Percentiles rank a stretch among this genome's conserved stretches.
Evolutionary conservation across 306 rosid species (phyloP).

Genomic region (Vachellia pachyceras): DNA sequence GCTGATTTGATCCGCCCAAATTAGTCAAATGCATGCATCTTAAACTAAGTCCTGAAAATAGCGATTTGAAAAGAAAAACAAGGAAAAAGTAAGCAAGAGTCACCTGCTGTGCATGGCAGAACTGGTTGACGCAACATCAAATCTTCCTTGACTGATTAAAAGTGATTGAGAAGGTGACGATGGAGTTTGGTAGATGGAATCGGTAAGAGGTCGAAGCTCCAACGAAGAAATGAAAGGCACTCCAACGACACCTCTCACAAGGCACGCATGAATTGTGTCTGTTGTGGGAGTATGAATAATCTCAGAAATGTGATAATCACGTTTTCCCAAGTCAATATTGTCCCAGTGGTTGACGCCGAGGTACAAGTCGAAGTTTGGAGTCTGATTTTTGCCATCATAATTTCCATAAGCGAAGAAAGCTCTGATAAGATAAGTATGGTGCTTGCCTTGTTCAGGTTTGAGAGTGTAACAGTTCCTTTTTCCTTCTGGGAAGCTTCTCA

Average conservation of each 20-base stretch:
- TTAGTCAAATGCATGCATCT: background rate
- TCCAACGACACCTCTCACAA: slow-evolving; percentile 28
- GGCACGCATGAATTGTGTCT: slow-evolving; percentile 41
- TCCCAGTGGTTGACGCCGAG: slow-evolving; percentile 51
- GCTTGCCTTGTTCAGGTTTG: slow-evolving; percentile 34
- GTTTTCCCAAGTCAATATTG: background rate
- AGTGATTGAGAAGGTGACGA: background rate
- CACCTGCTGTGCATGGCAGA: background rate
- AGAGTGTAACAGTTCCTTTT: slow-evolving; percentile 50
- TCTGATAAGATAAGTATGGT: slow-evolving; percentile 45
- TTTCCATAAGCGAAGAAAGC: slow-evolving; percentile 47
- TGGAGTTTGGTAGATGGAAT: background rate
- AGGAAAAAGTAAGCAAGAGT: background rate
- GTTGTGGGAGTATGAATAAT: slow-evolving; percentile 41
- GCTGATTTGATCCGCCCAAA: too few relatives aligned
- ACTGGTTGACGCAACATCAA: slow-evolving; percentile 26
- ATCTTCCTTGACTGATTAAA: background rate
- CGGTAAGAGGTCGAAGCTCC: slow-evolving; percentile 44
- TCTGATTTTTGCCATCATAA: slow-evolving; percentile 42
- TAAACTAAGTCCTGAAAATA: too few relatives aligned
- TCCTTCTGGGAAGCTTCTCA: slow-evolving; percentile 35
- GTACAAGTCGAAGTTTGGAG: slow-evolving; percentile 43
- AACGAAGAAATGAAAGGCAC: slow-evolving; percentile 34
- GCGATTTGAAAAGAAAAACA: too few relatives aligned
- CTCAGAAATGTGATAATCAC: background rate